Evolutionary conservation across 169 alveolate species (phyloP), one percentile per base, ranked within the genome.

Genomic region (Cryptosporidium sp.): DNA sequence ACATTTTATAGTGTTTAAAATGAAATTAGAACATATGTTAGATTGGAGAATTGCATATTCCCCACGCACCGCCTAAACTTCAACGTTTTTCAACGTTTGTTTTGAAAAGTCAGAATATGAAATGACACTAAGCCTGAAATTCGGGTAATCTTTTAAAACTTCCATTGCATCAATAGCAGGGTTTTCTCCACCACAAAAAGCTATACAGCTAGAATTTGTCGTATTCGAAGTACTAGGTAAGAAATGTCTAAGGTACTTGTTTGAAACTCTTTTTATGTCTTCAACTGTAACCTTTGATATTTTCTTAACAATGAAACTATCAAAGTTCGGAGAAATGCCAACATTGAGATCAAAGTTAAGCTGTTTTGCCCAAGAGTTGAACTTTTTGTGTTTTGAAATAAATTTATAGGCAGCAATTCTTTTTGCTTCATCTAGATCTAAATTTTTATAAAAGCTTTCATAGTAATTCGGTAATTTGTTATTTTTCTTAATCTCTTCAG

Each of bases 211-310:
- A 2, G 69, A 62, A 4, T 10, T 51, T 10, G 14, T 21, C 21
- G 26, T 26, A 18, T 80, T 80, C 4, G 43, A 23, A 16, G 18
- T 14, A 14, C 41, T 33, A 12, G 89, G 89, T 12, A 80, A 58
- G 37, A 80, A 65, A 59, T 59, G 39, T 37, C 26, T 59, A 59
- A 80, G 68, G 26, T 80, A 80, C 16, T 65, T 80, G 18, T 62
- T 61, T 33, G 89, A 37, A 62, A 80, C 89, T 58, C 75, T 59
- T 35, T 80, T 80, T 0, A 80, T 80, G 35, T 80, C 89, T n/a
- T 80, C 89, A 16, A 80, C 45, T 41, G 55, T 65, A 8, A 80
- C 89, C n/a, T 61, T 43, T 7, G 65, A 80, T 62, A 80, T 62
- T 65, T 59, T 21, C 18, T 21, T 59, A 6, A 80, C 26, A 39